Conservation (phyloP, 2,329 filamentous ascomycete genomes). For the Ascochyta viciae-villosae region DNA sequence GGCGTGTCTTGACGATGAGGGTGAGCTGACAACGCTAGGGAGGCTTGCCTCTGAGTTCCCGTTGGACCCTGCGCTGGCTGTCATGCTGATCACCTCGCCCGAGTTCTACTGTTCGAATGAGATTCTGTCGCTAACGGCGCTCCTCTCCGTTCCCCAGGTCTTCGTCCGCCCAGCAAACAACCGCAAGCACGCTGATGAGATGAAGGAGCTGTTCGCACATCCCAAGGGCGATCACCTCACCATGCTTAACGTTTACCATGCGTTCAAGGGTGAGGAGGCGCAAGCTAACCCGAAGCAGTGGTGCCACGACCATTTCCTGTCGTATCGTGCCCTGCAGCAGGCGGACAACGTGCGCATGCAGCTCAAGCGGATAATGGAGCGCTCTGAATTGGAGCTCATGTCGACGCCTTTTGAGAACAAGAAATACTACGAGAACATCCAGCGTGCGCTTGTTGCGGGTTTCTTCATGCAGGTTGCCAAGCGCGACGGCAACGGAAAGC, state of each 20-base stretch:
- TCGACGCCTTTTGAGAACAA: constrained; percentile 93
- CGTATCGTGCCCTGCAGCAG: constrained; percentile 83
- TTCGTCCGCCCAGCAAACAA: constrained; percentile 87
- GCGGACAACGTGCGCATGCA: constrained; percentile 94
- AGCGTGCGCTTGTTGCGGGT: constrained; percentile 85
- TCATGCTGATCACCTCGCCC: constrained; percentile 96
- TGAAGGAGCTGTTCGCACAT: constrained; percentile 94
- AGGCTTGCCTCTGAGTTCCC: constrained; percentile 93
- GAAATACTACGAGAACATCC: constrained; percentile 98
- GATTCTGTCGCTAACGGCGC: constrained; percentile 90
- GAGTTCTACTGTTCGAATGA: constrained; percentile 99
- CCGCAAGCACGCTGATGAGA: constrained; percentile 92
- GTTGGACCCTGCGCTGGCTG: constrained; percentile 89
- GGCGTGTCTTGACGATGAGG: constrained; percentile 94
- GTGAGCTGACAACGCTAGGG: constrained; percentile 86
- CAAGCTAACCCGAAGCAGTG: constrained; percentile 82
- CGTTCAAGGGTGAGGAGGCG: constrained; percentile 80
- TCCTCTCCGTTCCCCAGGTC: constrained; percentile 92
- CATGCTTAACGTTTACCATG: constrained; percentile 96
- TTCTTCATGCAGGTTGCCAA: constrained; percentile 99
- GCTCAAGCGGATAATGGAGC: constrained; percentile 96
- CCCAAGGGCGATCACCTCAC: constrained; percentile 94
- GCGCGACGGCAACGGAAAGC: constrained; percentile 85
- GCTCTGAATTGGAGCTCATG: constrained; percentile 81
- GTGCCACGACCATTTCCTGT: constrained; percentile 97